Conservation (phyloP, 2,329 filamentous ascomycete species). For the Diaporthe sp. region DNA sequence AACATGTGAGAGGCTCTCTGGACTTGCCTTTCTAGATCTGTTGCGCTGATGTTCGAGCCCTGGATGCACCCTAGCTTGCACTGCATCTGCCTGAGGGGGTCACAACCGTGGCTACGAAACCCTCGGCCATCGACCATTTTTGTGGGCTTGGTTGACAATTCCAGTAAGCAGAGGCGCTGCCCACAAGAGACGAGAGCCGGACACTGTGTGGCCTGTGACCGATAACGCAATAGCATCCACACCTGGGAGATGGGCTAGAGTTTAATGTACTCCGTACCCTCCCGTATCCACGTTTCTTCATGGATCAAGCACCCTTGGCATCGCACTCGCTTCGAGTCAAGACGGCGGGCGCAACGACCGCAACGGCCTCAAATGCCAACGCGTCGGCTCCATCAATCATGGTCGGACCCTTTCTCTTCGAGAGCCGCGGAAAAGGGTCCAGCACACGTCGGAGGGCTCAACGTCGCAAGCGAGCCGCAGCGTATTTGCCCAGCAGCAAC, state of each 20-base stretch:
- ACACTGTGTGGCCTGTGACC: slow-evolving; percentile 30
- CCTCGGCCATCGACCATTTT: slow-evolving; percentile 11
- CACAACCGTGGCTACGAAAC: background rate
- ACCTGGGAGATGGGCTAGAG: slow-evolving; percentile 21
- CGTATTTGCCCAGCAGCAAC: background rate
- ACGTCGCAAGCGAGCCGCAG: slow-evolving; percentile 20
- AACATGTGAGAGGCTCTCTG: background rate
- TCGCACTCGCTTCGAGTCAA: slow-evolving; percentile 31
- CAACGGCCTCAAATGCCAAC: slow-evolving; percentile 12
- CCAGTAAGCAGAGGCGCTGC: background rate
- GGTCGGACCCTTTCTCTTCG: background rate
- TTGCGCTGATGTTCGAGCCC: slow-evolving; percentile 24
- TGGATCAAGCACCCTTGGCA: slow-evolving; percentile 32
- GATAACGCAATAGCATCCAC: slow-evolving; percentile 30
- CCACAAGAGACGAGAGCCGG: background rate
- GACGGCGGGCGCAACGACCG: background rate
- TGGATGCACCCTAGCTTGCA: background rate
- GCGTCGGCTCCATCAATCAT: background rate
- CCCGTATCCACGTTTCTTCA: slow-evolving; percentile 30
- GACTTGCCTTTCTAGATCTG: background rate
- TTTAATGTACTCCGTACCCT: slow-evolving; percentile 15
- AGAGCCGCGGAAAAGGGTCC: background rate
- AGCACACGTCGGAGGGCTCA: background rate
- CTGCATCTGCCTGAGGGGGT: background rate
- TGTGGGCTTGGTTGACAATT: slow-evolving; percentile 6